These are phyloP conservation scores for Westerdykella aurantiaca DNA, from an alignment of 2,329 filamentous ascomycete genomes.

Conservation along the genomic window DNA sequence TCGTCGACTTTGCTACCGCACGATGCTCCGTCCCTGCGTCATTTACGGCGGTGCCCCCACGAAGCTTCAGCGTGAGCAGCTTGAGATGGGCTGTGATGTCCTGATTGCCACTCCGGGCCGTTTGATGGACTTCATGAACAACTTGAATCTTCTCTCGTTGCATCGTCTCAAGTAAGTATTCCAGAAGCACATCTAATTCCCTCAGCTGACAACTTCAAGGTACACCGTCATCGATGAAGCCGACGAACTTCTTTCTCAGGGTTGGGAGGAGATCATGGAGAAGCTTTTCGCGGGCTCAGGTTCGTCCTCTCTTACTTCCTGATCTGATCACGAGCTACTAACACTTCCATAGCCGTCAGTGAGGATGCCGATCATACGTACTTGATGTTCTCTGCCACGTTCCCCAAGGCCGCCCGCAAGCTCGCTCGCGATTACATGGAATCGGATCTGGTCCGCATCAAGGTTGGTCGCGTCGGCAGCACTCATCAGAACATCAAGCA, in stretches of 20 bases:
- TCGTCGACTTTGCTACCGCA: conserved; percentile 86
- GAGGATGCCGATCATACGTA: conserved; percentile 63
- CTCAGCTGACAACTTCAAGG: conserved; percentile 24
- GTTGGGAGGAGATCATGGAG: conserved; percentile 72
- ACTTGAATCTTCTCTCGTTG: conserved; percentile 63
- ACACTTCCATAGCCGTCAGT: conserved; percentile 56
- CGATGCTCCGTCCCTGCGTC: conserved; percentile 87
- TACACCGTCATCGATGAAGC: conserved; percentile 84
- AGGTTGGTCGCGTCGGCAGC: conserved; percentile 80
- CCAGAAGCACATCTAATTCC: neutral
- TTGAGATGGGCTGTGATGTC: conserved; percentile 81
- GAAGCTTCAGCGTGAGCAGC: conserved; percentile 63
- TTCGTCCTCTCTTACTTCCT: conserved; percentile 43
- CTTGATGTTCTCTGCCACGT: conserved; percentile 92
- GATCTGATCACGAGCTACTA: neutral
- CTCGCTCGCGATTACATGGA: conserved; percentile 73
- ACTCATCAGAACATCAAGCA: conserved; percentile 80
- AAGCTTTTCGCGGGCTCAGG: conserved; percentile 76
- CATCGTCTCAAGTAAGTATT: conserved; percentile 66
- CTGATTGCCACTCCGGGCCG: conserved; percentile 85
- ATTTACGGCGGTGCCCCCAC: conserved; percentile 77
- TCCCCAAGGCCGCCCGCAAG: conserved; percentile 71
- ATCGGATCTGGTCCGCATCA: conserved; percentile 69
- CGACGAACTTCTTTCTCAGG: conserved; percentile 77
- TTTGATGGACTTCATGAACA: conserved; percentile 74